Conservation (phyloP, 129 eudicot genomes). For the Pittosporum tobira region DNA sequence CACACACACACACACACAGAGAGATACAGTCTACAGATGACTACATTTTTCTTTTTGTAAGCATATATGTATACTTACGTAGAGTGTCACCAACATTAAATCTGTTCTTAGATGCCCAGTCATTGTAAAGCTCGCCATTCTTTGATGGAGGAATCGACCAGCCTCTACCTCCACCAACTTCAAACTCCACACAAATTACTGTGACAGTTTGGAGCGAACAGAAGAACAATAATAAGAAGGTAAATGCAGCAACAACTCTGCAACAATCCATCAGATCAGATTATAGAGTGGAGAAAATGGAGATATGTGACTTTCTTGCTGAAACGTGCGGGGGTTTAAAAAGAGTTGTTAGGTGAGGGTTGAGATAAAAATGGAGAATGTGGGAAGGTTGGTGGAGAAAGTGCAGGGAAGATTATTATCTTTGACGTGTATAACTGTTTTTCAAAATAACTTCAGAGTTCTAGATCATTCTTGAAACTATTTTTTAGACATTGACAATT, state of each 20-base stretch:
- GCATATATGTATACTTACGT: conserved; percentile 28
- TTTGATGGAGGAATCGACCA: conserved; percentile 53
- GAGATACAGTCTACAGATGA: too few relatives aligned
- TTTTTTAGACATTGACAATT: too few relatives aligned
- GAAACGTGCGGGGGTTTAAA: too few relatives aligned
- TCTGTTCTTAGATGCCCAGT: conserved; percentile 63
- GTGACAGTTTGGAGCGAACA: conserved; percentile 5
- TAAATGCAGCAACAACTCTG: neutral
- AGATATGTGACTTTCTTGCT: too few relatives aligned
- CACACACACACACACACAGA: neutral
- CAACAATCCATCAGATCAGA: neutral
- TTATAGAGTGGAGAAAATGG: too few relatives aligned
- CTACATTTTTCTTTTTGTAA: neutral
- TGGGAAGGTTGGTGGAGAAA: too few relatives aligned
- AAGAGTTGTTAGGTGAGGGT: too few relatives aligned
- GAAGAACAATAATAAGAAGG: neutral
- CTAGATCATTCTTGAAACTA: too few relatives aligned
- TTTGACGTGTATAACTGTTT: too few relatives aligned
- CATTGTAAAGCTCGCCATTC: conserved; percentile 28
- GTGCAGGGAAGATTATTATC: too few relatives aligned
- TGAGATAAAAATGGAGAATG: too few relatives aligned
- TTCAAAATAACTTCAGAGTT: too few relatives aligned
- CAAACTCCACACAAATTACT: conserved; percentile 27
- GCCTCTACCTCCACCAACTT: conserved; percentile 49
- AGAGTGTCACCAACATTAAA: conserved; percentile 59